Evolutionary conservation across 1,139 yeast species (phyloP), one percentile per base, ranked within the genome.

Genomic region (Blastobotrys malaysiensis): DNA sequence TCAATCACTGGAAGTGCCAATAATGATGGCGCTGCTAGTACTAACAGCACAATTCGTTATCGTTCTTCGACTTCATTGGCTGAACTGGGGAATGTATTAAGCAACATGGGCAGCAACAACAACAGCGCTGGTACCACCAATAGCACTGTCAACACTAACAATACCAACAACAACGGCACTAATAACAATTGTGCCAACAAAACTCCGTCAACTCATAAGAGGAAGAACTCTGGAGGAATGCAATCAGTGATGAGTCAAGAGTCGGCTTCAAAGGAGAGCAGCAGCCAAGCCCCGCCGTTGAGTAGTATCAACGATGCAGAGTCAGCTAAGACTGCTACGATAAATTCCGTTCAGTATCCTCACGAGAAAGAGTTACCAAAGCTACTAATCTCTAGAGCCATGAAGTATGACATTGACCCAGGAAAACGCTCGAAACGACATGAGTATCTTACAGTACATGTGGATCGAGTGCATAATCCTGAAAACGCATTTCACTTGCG

Each of bases 401-500:
- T 93, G 45, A 77, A 79, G 53, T 82, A 82, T 63, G 89, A 93
- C 68, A 81, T 89, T 21, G 99, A 93, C 66, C 88, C 95, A 0
- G 73, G 77, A 43, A 75, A 76, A 3, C 79, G 82, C 57, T 89
- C 97, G 0, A 83, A 82, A 66, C 80, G 91, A 55, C 86, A 88
- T 0, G 99, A 95, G 63, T 71, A 83, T 11, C 75, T 91, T 44
- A 83, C 84, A 2, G 90, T 93, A 2, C 98, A 93, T 69, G 88
- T 88, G 65, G 99, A 95, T 67, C 78, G 84, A 53, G 93, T 90
- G 2, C 98, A 90, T 66, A 93, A 91, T 66, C 97, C 98, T 0
- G 95, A 89, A 59, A 96, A 91, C 65, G 91, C 98, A 65, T 95
- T 84, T 73, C 99, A 91, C 65, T 78, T 95, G 43, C 76, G 97